These are phyloP conservation scores for Auriscalpium microsporum DNA, from an alignment of 768 basidiomycete species.

Conservation along the genomic window DNA sequence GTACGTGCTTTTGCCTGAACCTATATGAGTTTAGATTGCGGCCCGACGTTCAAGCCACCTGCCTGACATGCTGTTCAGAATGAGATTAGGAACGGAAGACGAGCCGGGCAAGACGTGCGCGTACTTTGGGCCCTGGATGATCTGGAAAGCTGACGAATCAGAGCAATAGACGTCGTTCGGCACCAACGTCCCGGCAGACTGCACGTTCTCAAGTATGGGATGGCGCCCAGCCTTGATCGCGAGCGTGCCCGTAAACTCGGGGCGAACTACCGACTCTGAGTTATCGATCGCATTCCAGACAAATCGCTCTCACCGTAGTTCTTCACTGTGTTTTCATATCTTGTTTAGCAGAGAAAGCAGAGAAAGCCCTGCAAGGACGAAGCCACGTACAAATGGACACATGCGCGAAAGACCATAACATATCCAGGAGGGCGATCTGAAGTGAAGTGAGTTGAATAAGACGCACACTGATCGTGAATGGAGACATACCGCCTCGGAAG, in stretches of 20 bases:
- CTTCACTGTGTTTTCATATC: slow-evolving; percentile 26
- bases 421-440: slow-evolving; percentile 81
- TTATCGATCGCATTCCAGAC: not conserved
- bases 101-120: slow-evolving; percentile 9
- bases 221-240: slow-evolving; percentile 87
- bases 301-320: slow-evolving; percentile 34
- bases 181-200: slow-evolving; percentile 60
- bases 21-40: not conserved
- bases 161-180: slow-evolving; percentile 90
- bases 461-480: not conserved
- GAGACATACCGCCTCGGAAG: slow-evolving; percentile 74
- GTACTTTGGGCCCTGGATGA: slow-evolving; percentile 87
- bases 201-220: slow-evolving; percentile 73
- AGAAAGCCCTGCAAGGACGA: not conserved
- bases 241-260: slow-evolving; percentile 84
- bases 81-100: not conserved
- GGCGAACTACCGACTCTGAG: slow-evolving; percentile 50
- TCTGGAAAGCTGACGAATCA: slow-evolving; percentile 77
- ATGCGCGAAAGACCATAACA: slow-evolving; percentile 86
- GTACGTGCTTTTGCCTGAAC: slow-evolving; percentile 84
- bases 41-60: not conserved
- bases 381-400: slow-evolving; percentile 59
- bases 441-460: not conserved
- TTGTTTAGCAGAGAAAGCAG: not conserved
- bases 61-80: slow-evolving; percentile 51